Evolutionary conservation across 2,329 filamentous ascomycete genomes (phyloP).

Genomic region (Dothidotthia symphoricarpi): DNA sequence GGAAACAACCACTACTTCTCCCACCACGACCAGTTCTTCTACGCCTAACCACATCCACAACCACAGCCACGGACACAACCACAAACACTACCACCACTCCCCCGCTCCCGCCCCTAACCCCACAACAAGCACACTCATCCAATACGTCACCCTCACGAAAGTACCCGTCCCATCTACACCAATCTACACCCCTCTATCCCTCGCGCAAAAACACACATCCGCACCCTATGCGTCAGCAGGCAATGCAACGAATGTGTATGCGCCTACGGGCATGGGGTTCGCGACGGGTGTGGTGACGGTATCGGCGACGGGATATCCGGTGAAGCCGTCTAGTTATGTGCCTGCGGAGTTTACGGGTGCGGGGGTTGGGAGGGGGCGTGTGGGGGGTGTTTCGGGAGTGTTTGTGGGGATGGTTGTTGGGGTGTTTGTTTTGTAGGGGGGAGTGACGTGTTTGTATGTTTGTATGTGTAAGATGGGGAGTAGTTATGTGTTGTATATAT

Average conservation of each 20-base stretch:
- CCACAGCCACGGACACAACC: too few species aligned
- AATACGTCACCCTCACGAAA: conserved; percentile 25
- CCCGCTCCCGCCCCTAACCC: too few species aligned
- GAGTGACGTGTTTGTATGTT: background rate
- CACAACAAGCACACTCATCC: conserved; percentile 9
- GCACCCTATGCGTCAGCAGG: conserved; percentile 7
- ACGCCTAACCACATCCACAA: too few species aligned
- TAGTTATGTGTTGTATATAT: too few species aligned
- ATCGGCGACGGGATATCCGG: conserved; percentile 7
- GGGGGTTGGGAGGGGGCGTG: too few species aligned
- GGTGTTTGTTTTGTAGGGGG: conserved; percentile 22
- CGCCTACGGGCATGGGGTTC: conserved; percentile 16
- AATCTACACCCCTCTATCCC: conserved; percentile 8
- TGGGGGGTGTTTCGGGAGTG: too few species aligned
- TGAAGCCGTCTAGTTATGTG: conserved; percentile 11
- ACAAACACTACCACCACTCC: too few species aligned
- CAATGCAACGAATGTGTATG: conserved; percentile 12
- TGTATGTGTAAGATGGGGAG: too few species aligned
- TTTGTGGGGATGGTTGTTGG: conserved; percentile 20
- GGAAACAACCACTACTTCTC: conserved; percentile 5
- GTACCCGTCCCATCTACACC: conserved; percentile 17
- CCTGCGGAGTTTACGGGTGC: conserved; percentile 26
- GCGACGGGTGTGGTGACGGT: conserved; percentile 6
- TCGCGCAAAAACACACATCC: conserved; percentile 3
- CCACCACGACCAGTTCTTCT: conserved; percentile 1